Evolutionary conservation across 228 moss, liverwort and hornwort species (phyloP).

Genomic region (Sphagnum magellanicum): DNA sequence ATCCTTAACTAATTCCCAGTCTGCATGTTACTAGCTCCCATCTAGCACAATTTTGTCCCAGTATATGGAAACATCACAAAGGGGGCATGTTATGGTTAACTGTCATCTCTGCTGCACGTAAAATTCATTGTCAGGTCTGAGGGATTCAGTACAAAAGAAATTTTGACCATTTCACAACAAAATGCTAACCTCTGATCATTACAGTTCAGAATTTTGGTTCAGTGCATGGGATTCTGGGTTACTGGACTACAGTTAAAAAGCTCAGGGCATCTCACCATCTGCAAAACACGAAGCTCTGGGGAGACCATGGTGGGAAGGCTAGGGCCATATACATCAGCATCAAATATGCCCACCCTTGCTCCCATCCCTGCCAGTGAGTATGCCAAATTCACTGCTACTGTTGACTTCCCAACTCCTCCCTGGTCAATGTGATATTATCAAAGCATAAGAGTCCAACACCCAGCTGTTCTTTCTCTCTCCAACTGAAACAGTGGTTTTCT

Average conservation of each 20-base stretch:
- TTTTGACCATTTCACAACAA: not conserved
- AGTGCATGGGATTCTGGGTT: not conserved
- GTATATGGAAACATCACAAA: no score
- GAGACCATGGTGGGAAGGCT: conserved; percentile 99
- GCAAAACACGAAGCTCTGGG: conserved; percentile 78
- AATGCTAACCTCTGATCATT: not conserved
- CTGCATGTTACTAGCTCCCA: no score
- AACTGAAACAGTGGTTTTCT: no score
- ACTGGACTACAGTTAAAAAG: no score
- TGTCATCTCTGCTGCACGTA: no score
- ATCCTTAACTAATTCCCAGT: no score
- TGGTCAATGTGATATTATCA: conserved; percentile 5
- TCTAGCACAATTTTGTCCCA: no score
- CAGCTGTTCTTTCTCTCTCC: no score
- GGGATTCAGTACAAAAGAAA: no score
- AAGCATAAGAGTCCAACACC: no score
- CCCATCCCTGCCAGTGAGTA: conserved; percentile 96
- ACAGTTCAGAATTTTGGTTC: not conserved
- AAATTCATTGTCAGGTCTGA: no score
- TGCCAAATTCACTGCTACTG: conserved; percentile 91
- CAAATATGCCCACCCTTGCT: conserved; percentile 95
- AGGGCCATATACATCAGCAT: conserved; percentile 94
- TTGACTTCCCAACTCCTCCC: conserved; percentile 98
- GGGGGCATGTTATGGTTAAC: no score
- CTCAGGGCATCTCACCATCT: conserved; percentile 53